Percentiles rank a stretch among this genome's conserved stretches.
These are phyloP conservation scores for Testicularia cyperi DNA, from an alignment of 1,284 basidiomycete genomes.

Conservation along the genomic window DNA sequence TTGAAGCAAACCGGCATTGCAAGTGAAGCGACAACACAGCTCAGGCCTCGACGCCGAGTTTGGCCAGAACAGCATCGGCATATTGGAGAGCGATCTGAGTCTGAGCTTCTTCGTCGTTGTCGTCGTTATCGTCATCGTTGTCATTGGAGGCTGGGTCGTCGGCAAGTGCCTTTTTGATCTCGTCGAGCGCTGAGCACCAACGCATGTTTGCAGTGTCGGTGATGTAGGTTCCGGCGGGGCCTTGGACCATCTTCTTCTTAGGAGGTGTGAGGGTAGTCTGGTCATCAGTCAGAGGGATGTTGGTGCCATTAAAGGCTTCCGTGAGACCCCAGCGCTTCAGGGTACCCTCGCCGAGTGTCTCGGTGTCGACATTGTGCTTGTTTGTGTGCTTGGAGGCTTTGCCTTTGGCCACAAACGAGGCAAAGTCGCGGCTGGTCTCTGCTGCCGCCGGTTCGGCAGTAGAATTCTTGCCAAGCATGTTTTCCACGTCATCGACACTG, in stretches of 20 bases:
- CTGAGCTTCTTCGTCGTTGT: conserved; percentile 3
- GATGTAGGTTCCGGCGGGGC: conserved; percentile 44
- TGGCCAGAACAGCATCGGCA: conserved; percentile 15
- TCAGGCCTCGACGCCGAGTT: conserved; percentile 18
- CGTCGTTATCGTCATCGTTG: conserved; percentile 1
- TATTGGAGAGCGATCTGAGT: conserved; percentile 10
- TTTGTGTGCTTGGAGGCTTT: conserved; percentile 21
- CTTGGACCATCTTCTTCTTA: conserved; percentile 46
- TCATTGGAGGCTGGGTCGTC: conserved; percentile 3
- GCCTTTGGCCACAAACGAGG: conserved; percentile 24
- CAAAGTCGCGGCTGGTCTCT: conserved; percentile 24
- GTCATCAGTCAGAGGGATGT: not conserved
- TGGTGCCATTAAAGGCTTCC: conserved; percentile 15
- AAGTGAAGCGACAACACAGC: no score
- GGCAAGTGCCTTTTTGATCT: conserved; percentile 47
- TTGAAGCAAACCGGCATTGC: no score
- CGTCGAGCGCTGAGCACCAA: conserved; percentile 48
- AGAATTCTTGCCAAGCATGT: no score
- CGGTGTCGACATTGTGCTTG: conserved; percentile 11
- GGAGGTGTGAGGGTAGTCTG: not conserved
- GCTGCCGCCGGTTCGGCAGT: no score
- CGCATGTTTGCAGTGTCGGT: conserved; percentile 49
- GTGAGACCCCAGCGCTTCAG: conserved; percentile 31
- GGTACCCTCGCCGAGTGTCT: conserved; percentile 15
- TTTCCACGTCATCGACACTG: no score